phyloP scores from a whole-genome alignment of 1,284 basidiomycete genomes.

The Ganoderma multipileum region DNA sequence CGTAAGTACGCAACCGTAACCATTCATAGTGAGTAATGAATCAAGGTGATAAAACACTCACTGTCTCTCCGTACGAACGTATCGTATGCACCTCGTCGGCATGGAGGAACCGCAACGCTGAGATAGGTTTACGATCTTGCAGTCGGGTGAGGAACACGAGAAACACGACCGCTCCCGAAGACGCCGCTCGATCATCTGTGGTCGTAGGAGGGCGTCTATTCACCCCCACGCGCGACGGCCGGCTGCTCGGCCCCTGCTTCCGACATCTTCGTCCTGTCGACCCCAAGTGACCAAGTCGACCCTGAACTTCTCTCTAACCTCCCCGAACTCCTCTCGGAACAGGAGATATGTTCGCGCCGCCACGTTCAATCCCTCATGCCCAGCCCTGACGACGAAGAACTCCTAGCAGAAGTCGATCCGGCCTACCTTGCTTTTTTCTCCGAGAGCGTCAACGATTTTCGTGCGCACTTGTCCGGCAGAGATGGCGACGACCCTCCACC shows the following conservation, averaged over 20 bases:
- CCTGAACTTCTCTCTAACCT: constrained; percentile 14
- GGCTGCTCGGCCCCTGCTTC: not conserved
- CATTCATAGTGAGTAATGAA: not conserved
- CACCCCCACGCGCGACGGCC: too few relatives aligned
- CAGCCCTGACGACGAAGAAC: constrained; percentile 27
- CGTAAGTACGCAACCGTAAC: not conserved
- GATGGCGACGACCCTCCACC: constrained; percentile 21
- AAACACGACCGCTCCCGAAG: not conserved
- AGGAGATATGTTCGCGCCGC: constrained; percentile 22
- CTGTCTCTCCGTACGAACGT: not conserved
- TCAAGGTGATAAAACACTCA: not conserved
- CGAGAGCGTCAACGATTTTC: constrained; percentile 31
- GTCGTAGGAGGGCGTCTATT: not conserved
- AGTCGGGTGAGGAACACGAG: not conserved
- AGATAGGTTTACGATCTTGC: too few relatives aligned
- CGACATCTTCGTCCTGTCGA: not conserved
- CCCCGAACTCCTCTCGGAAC: constrained; percentile 9
- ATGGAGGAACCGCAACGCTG: too few relatives aligned
- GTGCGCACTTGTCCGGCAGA: constrained; percentile 32
- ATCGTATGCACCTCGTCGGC: too few relatives aligned
- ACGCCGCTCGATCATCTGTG: too few relatives aligned
- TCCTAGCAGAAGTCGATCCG: constrained; percentile 21
- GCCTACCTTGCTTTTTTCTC: constrained; percentile 31
- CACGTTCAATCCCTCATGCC: constrained; percentile 18
- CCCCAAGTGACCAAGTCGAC: constrained; percentile 6